Percentiles rank a stretch among this genome's conserved stretches.
Evolutionary conservation across 2,329 filamentous ascomycete genomes (phyloP).

Genomic region (Colletotrichum orbiculare): DNA sequence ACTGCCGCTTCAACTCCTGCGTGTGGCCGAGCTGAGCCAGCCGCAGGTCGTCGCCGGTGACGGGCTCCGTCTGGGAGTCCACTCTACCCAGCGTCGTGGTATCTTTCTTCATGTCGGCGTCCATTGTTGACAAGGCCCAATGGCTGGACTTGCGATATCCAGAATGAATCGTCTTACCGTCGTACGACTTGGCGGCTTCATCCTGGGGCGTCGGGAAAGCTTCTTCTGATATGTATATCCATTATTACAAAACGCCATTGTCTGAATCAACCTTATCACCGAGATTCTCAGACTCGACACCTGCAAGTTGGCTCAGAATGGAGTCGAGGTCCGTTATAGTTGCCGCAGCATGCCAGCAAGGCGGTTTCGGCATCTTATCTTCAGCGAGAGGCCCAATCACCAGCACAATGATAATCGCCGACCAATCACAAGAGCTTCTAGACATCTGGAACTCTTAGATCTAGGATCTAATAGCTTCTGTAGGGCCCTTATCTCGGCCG

Average conservation of each 20-base stretch:
- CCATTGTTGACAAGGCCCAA: slow-evolving; percentile 11
- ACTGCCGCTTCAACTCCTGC: slow-evolving; percentile 46
- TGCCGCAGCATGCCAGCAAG: slow-evolving; percentile 1
- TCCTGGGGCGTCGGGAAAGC: slow-evolving; percentile 14
- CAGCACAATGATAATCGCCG: slow-evolving; percentile 14
- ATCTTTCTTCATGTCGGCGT: slow-evolving; percentile 30
- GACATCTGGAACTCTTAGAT: neutral
- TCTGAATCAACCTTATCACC: slow-evolving; percentile 13
- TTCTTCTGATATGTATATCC: slow-evolving; percentile 27
- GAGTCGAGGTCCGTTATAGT: slow-evolving; percentile 5
- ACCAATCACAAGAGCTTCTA: slow-evolving; percentile 16
- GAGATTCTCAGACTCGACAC: neutral
- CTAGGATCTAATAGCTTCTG: neutral
- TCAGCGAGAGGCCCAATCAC: slow-evolving; percentile 22
- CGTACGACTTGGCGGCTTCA: slow-evolving; percentile 4
- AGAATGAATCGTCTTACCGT: slow-evolving; percentile 8
- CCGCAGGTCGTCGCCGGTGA: slow-evolving; percentile 35
- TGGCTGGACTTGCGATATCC: neutral
- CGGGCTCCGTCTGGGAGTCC: slow-evolving; percentile 5
- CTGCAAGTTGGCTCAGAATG: slow-evolving; percentile 4
- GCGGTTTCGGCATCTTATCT: slow-evolving; percentile 17
- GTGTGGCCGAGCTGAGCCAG: slow-evolving; percentile 44
- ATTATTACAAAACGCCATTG: neutral
- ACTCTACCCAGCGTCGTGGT: slow-evolving; percentile 6
- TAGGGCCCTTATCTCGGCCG: slow-evolving; percentile 16